These are phyloP conservation scores for Ganoderma sinense DNA, from an alignment of 1,284 basidiomycete genomes.

Conservation along the genomic window DNA sequence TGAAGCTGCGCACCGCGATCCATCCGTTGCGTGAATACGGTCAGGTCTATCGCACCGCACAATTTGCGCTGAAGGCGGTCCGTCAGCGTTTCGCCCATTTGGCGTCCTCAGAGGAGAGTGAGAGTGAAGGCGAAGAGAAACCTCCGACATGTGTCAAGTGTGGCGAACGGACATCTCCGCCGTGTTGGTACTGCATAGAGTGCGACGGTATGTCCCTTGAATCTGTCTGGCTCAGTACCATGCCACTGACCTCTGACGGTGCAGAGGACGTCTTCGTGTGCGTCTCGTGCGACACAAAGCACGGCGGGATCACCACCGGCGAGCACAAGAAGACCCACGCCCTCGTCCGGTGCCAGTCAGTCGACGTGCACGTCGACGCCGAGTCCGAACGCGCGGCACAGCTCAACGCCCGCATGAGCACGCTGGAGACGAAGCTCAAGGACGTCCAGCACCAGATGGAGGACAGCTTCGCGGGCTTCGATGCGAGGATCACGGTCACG, in stretches of 20 bases:
- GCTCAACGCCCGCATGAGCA: not conserved
- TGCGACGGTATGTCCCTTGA: constrained; percentile 8
- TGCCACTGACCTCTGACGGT: not conserved
- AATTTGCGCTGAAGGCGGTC: not conserved
- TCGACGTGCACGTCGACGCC: not conserved
- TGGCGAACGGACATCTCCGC: not conserved
- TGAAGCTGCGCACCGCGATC: constrained; percentile 12
- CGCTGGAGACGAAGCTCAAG: not conserved
- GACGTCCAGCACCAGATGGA: not conserved
- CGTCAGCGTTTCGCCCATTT: not conserved
- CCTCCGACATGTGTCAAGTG: constrained; percentile 3
- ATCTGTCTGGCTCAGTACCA: not conserved
- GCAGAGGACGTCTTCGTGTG: constrained; percentile 10
- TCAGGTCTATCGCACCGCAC: constrained; percentile 4
- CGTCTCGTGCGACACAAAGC: constrained; percentile 4
- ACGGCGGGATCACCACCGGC: not conserved
- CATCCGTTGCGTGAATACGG: constrained; percentile 11
- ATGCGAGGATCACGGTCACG: not conserved
- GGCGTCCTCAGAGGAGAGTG: not conserved
- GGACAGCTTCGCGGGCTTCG: not conserved
- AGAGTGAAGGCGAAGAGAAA: not conserved
- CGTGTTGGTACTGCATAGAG: constrained; percentile 25
- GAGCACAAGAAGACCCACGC: constrained; percentile 11
- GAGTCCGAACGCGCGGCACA: not conserved
- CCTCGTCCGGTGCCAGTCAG: constrained; percentile 13